Percentiles rank a stretch among this genome's conserved stretches.
Conservation (phyloP, 352 stramenopile species). For the Globisporangium cederbergense region DNA sequence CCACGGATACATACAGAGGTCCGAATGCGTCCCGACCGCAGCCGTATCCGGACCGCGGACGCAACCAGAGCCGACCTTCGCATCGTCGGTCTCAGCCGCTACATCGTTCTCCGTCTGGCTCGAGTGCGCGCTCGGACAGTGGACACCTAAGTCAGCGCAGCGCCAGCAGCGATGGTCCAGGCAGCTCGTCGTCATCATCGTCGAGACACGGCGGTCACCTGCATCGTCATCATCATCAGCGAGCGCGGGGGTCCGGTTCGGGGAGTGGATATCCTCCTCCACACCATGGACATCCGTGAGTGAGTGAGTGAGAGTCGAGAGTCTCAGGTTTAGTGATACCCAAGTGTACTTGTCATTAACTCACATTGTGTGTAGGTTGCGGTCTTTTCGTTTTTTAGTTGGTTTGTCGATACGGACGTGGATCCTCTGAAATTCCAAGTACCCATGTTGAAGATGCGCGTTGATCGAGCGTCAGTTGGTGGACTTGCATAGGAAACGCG, state of each 20-base stretch:
- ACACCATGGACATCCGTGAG: neutral
- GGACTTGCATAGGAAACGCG: too few species aligned
- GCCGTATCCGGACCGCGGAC: conserved; percentile 7
- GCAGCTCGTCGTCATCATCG: neutral
- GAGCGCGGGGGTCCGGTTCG: neutral
- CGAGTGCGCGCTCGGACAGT: conserved; percentile 1
- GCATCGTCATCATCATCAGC: conserved; percentile 16
- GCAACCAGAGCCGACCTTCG: conserved; percentile 10
- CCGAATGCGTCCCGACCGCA: neutral
- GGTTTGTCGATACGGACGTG: too few species aligned
- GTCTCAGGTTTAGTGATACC: too few species aligned
- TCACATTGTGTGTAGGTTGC: too few species aligned
- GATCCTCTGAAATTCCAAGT: too few species aligned
- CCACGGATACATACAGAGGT: conserved; percentile 2
- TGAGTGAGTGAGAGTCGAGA: neutral
- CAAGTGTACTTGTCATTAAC: too few species aligned
- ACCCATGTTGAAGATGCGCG: too few species aligned
- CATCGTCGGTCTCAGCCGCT: conserved; percentile 3
- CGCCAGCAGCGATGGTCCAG: neutral
- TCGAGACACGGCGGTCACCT: conserved; percentile 12
- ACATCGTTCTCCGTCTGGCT: neutral
- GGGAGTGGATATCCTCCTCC: conserved; percentile 3
- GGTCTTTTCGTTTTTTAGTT: too few species aligned
- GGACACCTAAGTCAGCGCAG: neutral
- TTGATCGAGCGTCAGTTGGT: too few species aligned